A percentile compares a stretch with the other conserved stretches of the same genome.
These are phyloP conservation scores for Aciculoconidium aculeatum DNA, from an alignment of 805 yeast genomes.

Conservation along the genomic window DNA sequence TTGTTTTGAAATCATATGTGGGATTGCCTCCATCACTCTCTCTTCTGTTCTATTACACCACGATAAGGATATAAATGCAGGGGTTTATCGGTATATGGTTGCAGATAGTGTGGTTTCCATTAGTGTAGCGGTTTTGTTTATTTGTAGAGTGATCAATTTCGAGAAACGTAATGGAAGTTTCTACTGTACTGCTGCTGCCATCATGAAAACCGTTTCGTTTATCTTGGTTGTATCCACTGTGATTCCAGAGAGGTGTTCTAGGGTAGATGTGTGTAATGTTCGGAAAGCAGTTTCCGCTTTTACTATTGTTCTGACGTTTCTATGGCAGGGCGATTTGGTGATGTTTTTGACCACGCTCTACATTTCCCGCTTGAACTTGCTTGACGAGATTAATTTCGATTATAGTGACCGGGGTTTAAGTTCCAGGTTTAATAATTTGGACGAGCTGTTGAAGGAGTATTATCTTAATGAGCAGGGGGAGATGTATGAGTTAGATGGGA, in stretches of 20 bases:
- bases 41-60: slow-evolving; percentile 18
- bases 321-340: slow-evolving; percentile 33
- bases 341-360: slow-evolving; percentile 35
- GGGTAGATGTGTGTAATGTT: slow-evolving; percentile 18
- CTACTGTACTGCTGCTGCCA: slow-evolving; percentile 29
- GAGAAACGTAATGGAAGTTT: slow-evolving; percentile 37
- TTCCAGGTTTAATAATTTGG: slow-evolving; percentile 5
- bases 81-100: slow-evolving; percentile 32
- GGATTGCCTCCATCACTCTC: slow-evolving; percentile 22
- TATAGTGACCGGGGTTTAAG: slow-evolving; percentile 14
- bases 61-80: slow-evolving; percentile 19
- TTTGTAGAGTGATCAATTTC: slow-evolving; percentile 31
- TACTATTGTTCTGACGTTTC: slow-evolving; percentile 30
- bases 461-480: slow-evolving; percentile 25
- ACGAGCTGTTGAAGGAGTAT: slow-evolving; percentile 20
- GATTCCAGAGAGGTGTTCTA: slow-evolving; percentile 21
- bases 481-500: slow-evolving; percentile 19
- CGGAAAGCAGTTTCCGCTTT: slow-evolving; percentile 33
- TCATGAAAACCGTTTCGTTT: slow-evolving; percentile 32
- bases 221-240: slow-evolving; percentile 22
- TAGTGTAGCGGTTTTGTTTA: slow-evolving; percentile 28
- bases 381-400: slow-evolving; percentile 29
- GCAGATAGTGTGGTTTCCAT: slow-evolving; percentile 30
- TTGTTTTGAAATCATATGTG: slow-evolving; percentile 23
- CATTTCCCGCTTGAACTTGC: slow-evolving; percentile 29